Conservation (phyloP, 805 yeast species). For the Saturnispora saitoi region DNA sequence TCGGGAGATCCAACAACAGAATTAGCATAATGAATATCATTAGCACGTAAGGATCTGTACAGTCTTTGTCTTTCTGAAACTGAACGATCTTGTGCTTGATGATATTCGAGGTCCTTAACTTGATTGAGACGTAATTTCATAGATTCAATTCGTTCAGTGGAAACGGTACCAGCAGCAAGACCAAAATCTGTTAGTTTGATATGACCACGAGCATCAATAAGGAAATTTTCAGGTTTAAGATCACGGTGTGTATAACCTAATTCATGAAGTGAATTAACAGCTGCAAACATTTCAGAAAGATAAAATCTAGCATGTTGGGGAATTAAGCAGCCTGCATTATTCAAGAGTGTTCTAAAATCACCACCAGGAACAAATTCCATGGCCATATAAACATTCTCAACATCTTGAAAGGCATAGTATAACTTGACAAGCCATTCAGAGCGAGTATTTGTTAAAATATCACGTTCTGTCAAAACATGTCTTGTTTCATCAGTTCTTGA, state of each 20-base stretch:
- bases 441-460: conserved; percentile 90
- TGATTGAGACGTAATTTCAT: conserved; percentile 61
- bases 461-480: conserved; percentile 93
- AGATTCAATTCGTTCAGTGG: conserved; percentile 86
- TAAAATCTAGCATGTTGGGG: conserved; percentile 96
- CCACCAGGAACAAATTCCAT: conserved; percentile 99
- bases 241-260: conserved; percentile 96
- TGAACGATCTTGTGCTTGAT: conserved; percentile 53
- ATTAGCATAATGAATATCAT: conserved; percentile 80
- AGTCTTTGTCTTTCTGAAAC: conserved; percentile 81
- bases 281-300: conserved; percentile 91
- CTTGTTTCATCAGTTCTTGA: conserved; percentile 90
- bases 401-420: conserved; percentile 90
- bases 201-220: conserved; percentile 85
- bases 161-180: conserved; percentile 91
- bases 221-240: conserved; percentile 88
- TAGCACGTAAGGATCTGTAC: conserved; percentile 69
- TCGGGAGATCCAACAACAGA: conserved; percentile 98
- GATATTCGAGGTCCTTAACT: conserved; percentile 68
- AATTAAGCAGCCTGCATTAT: conserved; percentile 84
- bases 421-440: conserved; percentile 94
- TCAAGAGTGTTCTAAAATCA: conserved; percentile 88
- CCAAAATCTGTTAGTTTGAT: conserved; percentile 95
- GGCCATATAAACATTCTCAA: conserved; percentile 82
- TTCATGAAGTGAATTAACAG: conserved; percentile 88